Evolutionary conservation across 176 grass and related monocot species (phyloP), one percentile per base, ranked within the genome.

Genomic region (Aegilops umbellulata): DNA sequence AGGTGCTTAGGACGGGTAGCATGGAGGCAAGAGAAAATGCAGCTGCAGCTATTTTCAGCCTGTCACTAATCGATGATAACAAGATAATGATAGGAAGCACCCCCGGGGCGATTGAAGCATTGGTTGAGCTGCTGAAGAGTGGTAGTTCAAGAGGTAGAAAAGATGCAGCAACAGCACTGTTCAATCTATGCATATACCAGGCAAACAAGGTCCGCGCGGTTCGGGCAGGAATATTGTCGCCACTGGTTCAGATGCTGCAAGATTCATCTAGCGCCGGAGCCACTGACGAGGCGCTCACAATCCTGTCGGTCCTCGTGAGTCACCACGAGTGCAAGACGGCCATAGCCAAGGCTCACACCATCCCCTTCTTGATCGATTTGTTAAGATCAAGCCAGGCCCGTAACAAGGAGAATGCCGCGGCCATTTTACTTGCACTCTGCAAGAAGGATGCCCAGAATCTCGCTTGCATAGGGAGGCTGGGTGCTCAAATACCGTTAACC

Each of bases 11-110:
- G 73, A 75, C 49, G 30, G 92, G 97, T 49, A 94, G 88, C 86
- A 99, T 99, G 97, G 97, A 96, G 77, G 88, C 94, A 68, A 96
- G 92, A 91, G 94, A 99, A 86, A 99, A 99, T 87, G 97, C 97
- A 35, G 97, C 97, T 7, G 94, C 97, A 73, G 88, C 94, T 80
- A 94, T 96, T 85, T 99, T 99, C 79, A 96, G 94, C 89, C 31
- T 99, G 84, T 99, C 97, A 66, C 90, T 99, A 36, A 84, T 94
- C 14, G 92, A 96, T 3, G 92, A 99, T 78, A 99, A 99, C 83
- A 99, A 99, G 80, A 94, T 99, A 41, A 99, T 61, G 68, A 92
- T 99, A 57, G 97, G 97, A 73, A 94, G 97, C 85, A 93, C 92
- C 30, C 90, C 89, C 3, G 94, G 97, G 60, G 89, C 94, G 24